Evolutionary conservation across 129 eudicot species (phyloP).

Genomic region (Flaveria trinervia): DNA sequence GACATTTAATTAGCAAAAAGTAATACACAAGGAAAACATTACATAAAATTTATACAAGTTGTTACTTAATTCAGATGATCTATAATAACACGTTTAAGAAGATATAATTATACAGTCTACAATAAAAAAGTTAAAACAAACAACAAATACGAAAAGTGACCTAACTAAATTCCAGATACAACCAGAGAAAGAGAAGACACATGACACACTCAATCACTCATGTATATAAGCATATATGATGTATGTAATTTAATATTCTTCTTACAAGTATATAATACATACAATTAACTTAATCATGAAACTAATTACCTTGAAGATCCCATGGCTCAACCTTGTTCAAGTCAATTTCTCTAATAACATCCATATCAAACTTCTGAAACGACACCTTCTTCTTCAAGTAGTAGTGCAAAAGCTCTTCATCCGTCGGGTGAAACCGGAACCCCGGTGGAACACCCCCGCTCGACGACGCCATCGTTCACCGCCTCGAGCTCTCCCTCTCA

Average conservation of each 20-base stretch:
- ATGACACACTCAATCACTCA: too few species aligned
- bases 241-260: neutral
- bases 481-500: neutral
- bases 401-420: conserved; percentile 89
- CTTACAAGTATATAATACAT: neutral
- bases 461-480: conserved; percentile 49
- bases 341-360: conserved; percentile 82
- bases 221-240: neutral
- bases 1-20: neutral
- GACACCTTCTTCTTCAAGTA: conserved; percentile 88
- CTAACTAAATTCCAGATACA: neutral
- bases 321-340: conserved; percentile 95
- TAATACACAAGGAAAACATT: neutral
- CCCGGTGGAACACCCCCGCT: conserved; percentile 97
- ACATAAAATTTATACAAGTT: too few species aligned
- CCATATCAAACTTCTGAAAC: conserved; percentile 92
- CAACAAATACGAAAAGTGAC: neutral
- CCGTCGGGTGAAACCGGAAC: conserved; percentile 93
- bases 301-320: conserved; percentile 86
- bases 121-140: neutral
- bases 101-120: too few species aligned
- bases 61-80: too few species aligned
- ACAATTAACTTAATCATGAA: neutral
- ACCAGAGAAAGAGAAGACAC: neutral
- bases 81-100: too few species aligned